phyloP scores from a whole-genome alignment of 1,284 basidiomycete genomes.

The Sanguinoderma infundibulare region DNA sequence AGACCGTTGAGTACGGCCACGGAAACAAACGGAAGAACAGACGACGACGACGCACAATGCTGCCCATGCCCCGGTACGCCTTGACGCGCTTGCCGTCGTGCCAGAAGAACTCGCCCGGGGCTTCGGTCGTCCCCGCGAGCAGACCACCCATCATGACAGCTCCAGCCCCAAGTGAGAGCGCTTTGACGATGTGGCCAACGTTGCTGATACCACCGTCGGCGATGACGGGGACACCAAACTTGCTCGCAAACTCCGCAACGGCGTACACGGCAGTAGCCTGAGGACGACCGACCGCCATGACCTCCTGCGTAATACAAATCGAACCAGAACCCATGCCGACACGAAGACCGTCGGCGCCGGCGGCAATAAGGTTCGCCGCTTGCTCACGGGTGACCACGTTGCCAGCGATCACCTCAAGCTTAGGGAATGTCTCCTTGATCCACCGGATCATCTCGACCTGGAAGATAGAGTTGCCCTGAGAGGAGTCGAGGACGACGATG shows the following conservation, averaged over 20 bases:
- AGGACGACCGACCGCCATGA: slow-evolving; percentile 99
- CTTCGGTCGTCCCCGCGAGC: slow-evolving; percentile 95
- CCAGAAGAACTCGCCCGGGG: slow-evolving; percentile 98
- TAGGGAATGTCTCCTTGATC: slow-evolving; percentile 89
- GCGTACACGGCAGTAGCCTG: slow-evolving; percentile 97
- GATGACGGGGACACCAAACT: slow-evolving; percentile 96
- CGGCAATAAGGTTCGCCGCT: slow-evolving; percentile 91
- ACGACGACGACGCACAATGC: slow-evolving; percentile 51
- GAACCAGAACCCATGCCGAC: slow-evolving; percentile 98
- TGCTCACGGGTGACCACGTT: slow-evolving; percentile 99
- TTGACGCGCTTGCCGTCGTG: slow-evolving; percentile 99
- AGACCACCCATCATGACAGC: slow-evolving; percentile 99
- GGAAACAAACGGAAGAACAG: neutral
- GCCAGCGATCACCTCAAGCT: slow-evolving; percentile 93
- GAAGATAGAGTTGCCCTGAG: slow-evolving; percentile 95
- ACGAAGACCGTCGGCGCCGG: slow-evolving; percentile 93
- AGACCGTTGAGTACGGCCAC: slow-evolving; percentile 1
- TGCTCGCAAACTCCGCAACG: slow-evolving; percentile 91
- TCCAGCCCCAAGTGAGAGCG: slow-evolving; percentile 89
- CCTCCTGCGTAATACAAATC: slow-evolving; percentile 99
- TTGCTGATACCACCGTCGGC: slow-evolving; percentile 98
- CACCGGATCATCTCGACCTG: slow-evolving; percentile 96
- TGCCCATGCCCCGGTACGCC: slow-evolving; percentile 98
- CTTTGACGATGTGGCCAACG: slow-evolving; percentile 98
- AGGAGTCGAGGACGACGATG: slow-evolving; percentile 95